phyloP scores from a whole-genome alignment of 306 rosid genomes.

The Cyclanthera cordifolia region DNA sequence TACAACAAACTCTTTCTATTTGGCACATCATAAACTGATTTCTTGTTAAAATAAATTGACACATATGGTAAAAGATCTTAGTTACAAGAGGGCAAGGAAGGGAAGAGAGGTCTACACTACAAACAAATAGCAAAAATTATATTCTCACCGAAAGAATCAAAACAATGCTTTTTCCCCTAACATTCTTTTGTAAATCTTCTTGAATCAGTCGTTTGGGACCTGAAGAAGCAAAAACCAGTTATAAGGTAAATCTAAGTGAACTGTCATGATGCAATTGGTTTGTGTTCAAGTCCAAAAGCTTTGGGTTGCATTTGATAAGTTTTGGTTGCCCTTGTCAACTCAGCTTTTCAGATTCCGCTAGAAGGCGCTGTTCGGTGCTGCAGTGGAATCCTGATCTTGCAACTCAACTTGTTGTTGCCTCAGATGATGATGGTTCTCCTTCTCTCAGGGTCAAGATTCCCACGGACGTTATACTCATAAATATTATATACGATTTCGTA shows the following conservation, averaged over 20 bases:
- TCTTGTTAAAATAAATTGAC: neutral
- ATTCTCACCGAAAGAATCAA: neutral
- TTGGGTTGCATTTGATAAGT: slow-evolving; percentile 15
- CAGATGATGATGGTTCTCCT: slow-evolving; percentile 91
- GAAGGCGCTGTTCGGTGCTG: slow-evolving; percentile 88
- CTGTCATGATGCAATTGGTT: too few relatives aligned
- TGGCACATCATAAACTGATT: neutral
- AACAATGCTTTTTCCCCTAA: neutral
- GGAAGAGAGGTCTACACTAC: neutral
- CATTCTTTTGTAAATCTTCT: neutral
- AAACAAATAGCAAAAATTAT: neutral
- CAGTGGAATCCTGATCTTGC: slow-evolving; percentile 99
- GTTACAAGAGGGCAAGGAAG: neutral
- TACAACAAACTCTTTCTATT: neutral
- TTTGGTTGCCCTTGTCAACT: slow-evolving; percentile 1
- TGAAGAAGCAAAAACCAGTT: slow-evolving; percentile 96
- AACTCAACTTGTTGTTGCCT: slow-evolving; percentile 91
- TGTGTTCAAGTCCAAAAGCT: too few relatives aligned
- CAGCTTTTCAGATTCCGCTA: slow-evolving; percentile 84
- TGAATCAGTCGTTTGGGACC: slow-evolving; percentile 90
- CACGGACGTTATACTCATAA: slow-evolving; percentile 11
- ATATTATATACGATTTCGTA: slow-evolving; percentile 9
- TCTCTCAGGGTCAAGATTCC: slow-evolving; percentile 56
- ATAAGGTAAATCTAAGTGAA: slow-evolving; percentile 48
- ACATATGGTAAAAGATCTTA: neutral